Evolutionary conservation across 2,329 filamentous ascomycete genomes (phyloP), one percentile per base, ranked within the genome.

Genomic region (Pseudogymnoascus sp.): DNA sequence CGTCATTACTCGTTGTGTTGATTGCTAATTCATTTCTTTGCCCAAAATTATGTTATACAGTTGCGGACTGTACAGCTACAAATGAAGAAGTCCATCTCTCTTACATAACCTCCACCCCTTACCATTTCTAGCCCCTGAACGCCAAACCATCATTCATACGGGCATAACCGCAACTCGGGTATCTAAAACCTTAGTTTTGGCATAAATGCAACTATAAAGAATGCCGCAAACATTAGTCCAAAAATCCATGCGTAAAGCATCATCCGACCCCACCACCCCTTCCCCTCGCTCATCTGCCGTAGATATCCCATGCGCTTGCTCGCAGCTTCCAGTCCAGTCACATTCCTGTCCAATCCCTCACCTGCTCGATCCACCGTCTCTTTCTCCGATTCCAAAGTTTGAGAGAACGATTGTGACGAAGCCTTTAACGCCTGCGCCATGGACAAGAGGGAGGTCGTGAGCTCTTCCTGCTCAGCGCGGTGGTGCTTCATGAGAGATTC

Each of bases 171-270:
- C 51, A 57, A 57, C 51, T 14, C 16, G 29, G 51, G 51, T 57
- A 57, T 57, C n/a, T 65, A 96, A 72, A 96, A 95, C 71, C 93
- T 83, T 73, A 97, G 76, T 79, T 97, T 97, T 0, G 93, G 93
- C 73, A 91, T 78, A 61, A 93, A 82, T 78, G 93, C 93, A 11
- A 97, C 93, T 67, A 97, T 75, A 73, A 96, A 70, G 37, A 96
- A 78, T 16, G 91, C 83, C 26, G 85, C 77, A n/a, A 96, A 70
- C 87, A 91, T 93, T 66, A 97, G 75, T 31, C 85, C 91, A 70
- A 87, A 89, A 60, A 97, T 92, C 82, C 90, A 89, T 40, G 81
- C 88, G 78, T 95, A 96, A 66, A 97, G 79, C 76, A 93, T 80
- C 79, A 96, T 84, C 62, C 93, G 79, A 5, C 89, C 92, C 85